Evolutionary conservation across 768 basidiomycete species (phyloP).

Genomic region (Royoungia palumana): DNA sequence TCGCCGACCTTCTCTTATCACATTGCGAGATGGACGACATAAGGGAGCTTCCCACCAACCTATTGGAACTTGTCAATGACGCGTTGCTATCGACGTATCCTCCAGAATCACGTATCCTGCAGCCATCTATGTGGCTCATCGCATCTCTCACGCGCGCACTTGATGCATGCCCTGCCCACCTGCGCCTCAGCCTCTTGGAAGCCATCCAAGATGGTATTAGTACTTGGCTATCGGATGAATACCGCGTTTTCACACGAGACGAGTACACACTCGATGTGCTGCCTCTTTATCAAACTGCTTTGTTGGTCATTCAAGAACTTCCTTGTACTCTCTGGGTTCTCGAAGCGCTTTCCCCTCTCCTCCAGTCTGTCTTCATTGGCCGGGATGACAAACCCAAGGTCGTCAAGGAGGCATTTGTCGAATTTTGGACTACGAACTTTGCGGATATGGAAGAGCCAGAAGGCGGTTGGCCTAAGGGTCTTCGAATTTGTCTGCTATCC

Average conservation of each 20-base stretch:
- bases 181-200: constrained; percentile 45
- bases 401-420: constrained; percentile 50
- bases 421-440: constrained; percentile 59
- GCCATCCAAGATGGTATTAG: constrained; percentile 51
- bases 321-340: constrained; percentile 41
- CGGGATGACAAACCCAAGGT: constrained; percentile 44
- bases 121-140: constrained; percentile 59
- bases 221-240: constrained; percentile 65
- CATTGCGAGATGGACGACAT: constrained; percentile 49
- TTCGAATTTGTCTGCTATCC: constrained; percentile 35
- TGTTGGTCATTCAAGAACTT: constrained; percentile 50
- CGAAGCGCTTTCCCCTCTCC: constrained; percentile 43
- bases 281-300: constrained; percentile 58
- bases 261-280: constrained; percentile 62
- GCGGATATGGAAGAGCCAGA: constrained; percentile 38
- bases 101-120: constrained; percentile 51
- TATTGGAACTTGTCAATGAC: constrained; percentile 60
- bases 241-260: constrained; percentile 43
- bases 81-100: constrained; percentile 64
- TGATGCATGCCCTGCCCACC: constrained; percentile 51
- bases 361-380: constrained; percentile 58
- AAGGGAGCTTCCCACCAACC: constrained; percentile 48
- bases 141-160: constrained; percentile 52
- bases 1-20: constrained; percentile 60
- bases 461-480: constrained; percentile 52